Evolutionary conservation across 352 stramenopile species (phyloP).

Genomic region (Globisporangium takayamanum): DNA sequence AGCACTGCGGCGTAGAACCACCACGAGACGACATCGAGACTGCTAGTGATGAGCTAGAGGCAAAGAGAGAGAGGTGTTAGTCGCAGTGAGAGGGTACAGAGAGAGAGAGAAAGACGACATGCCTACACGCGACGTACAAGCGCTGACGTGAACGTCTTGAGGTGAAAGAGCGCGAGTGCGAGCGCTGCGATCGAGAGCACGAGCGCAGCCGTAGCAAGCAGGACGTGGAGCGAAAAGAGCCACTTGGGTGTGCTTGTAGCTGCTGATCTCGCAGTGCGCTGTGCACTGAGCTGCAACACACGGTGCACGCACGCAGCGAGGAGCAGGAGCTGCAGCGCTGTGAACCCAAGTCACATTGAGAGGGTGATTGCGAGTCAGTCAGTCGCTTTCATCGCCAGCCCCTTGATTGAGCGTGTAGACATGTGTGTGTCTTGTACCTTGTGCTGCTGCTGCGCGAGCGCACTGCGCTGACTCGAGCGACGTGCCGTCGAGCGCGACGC

Average conservation of each 20-base stretch:
- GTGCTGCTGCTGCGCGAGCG: conserved; percentile 2
- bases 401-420: background rate
- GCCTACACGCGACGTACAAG: conserved; percentile 18
- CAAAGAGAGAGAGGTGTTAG: background rate
- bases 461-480: conserved; percentile 11
- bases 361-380: background rate
- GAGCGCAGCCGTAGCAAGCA: conserved; percentile 19
- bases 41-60: conserved; percentile 11
- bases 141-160: conserved; percentile 24
- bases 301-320: conserved; percentile 31
- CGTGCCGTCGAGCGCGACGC: conserved; percentile 9
- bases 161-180: conserved; percentile 13
- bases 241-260: background rate
- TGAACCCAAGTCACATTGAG: background rate
- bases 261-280: background rate
- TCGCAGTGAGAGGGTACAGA: background rate
- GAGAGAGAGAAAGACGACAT: background rate
- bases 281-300: conserved; percentile 22
- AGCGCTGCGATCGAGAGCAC: conserved; percentile 19
- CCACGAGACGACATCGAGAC: conserved; percentile 13
- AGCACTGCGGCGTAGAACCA: conserved; percentile 15
- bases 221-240: conserved; percentile 25
- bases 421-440: conserved; percentile 1
- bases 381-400: too few species aligned
- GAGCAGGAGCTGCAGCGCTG: conserved; percentile 33